phyloP scores from a whole-genome alignment of 2,329 filamentous ascomycete genomes.

The Aureobasidium sp. region DNA sequence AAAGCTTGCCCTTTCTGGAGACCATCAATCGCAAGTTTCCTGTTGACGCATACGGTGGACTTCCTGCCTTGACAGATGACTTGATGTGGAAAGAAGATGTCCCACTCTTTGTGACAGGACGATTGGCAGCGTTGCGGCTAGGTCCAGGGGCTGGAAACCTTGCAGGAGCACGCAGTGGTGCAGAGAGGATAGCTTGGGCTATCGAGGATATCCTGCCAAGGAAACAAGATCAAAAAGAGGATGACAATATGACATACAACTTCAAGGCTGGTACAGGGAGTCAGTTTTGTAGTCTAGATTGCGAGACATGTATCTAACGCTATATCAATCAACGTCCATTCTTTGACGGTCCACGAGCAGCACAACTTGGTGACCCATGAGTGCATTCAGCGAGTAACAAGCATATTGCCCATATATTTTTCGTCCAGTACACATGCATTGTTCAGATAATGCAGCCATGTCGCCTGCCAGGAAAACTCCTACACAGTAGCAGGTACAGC shows the following conservation, averaged over 20 bases:
- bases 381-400: neutral
- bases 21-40: slow-evolving; percentile 53
- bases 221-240: slow-evolving; percentile 19
- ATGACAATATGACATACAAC: slow-evolving; percentile 16
- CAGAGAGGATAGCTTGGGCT: slow-evolving; percentile 65
- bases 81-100: slow-evolving; percentile 67
- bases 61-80: slow-evolving; percentile 68
- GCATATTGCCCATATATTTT: too few species aligned
- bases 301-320: neutral
- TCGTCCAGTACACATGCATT: neutral
- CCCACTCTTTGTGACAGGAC: slow-evolving; percentile 63
- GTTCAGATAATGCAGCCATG: too few species aligned
- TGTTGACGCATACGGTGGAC: slow-evolving; percentile 53
- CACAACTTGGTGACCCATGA: neutral
- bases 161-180: slow-evolving; percentile 63
- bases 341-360: neutral
- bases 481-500: neutral
- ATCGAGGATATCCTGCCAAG: slow-evolving; percentile 50
- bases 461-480: too few species aligned
- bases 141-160: slow-evolving; percentile 68
- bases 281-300: slow-evolving; percentile 26
- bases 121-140: slow-evolving; percentile 57
- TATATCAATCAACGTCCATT: neutral
- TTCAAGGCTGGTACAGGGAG: slow-evolving; percentile 36
- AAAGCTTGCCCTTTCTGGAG: slow-evolving; percentile 52